These are phyloP conservation scores for Ustilago vetiveriae DNA, from an alignment of 1,284 basidiomycete genomes.

Conservation along the genomic window DNA sequence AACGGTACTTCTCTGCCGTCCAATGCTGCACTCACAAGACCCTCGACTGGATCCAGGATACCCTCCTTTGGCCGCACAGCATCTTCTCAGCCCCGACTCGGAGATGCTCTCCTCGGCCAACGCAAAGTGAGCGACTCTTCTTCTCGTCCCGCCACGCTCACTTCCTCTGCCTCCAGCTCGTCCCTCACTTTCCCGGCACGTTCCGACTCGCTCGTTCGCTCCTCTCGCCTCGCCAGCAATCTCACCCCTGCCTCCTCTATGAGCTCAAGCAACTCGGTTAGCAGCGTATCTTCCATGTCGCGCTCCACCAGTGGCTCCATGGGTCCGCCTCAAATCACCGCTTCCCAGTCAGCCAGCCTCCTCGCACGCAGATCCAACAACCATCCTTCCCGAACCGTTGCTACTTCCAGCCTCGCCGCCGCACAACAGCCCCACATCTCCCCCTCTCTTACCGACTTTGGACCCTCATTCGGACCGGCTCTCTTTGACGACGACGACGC, in stretches of 20 bases:
- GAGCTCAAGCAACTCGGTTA: constrained; percentile 24
- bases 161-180: constrained; percentile 36
- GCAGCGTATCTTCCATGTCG: constrained; percentile 24
- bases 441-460: constrained; percentile 44
- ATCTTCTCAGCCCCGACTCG: constrained; percentile 37
- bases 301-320: constrained; percentile 36
- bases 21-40: constrained; percentile 14
- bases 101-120: constrained; percentile 44
- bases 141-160: constrained; percentile 16
- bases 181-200: constrained; percentile 35
- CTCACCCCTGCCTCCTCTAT: constrained; percentile 10
- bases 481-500: constrained; percentile 29
- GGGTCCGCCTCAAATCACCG: constrained; percentile 32
- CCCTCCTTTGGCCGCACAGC: constrained; percentile 37
- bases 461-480: constrained; percentile 30
- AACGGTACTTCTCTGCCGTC: background rate
- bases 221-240: constrained; percentile 16
- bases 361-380: constrained; percentile 2
- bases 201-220: constrained; percentile 30
- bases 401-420: background rate
- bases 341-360: constrained; percentile 25
- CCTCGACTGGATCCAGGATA: constrained; percentile 36
- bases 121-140: constrained; percentile 41
- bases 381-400: background rate
- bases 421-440: constrained; percentile 19